Conservation (phyloP, 1,284 basidiomycete species). For the Macrocybe sp. region DNA sequence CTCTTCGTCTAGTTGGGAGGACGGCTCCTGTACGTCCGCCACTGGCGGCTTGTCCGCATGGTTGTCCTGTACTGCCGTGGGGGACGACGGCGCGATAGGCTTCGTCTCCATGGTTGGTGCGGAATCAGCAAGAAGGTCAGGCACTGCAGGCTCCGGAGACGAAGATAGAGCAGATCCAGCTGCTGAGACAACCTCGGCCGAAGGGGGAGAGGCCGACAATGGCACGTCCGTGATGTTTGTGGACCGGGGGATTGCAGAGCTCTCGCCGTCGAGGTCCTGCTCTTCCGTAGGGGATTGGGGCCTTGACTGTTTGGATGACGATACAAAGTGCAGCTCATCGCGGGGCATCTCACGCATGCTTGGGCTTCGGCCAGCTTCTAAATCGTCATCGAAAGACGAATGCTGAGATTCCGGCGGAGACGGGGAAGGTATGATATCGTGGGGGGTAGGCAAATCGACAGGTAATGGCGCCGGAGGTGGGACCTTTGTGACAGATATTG, state of each 20-base stretch:
- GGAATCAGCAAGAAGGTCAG: conserved; percentile 42
- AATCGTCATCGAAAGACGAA: conserved; percentile 48
- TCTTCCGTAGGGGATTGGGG: conserved; percentile 13
- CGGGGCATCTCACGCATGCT: conserved; percentile 37
- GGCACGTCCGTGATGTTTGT: no score
- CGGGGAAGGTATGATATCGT: conserved; percentile 46
- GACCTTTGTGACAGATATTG: conserved; percentile 17
- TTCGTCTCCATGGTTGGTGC: conserved; percentile 28
- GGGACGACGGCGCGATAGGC: conserved; percentile 26
- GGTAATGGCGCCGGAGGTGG: conserved; percentile 61
- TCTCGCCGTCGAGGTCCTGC: neutral
- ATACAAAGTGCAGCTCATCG: conserved; percentile 22
- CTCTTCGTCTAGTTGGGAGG: conserved; percentile 12
- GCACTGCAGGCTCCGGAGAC: conserved; percentile 18
- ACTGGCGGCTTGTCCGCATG: conserved; percentile 2
- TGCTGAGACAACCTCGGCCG: neutral
- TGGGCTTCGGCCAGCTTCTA: conserved; percentile 49
- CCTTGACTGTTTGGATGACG: conserved; percentile 13
- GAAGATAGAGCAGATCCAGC: conserved; percentile 11
- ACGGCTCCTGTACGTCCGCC: conserved; percentile 3
- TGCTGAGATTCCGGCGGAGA: conserved; percentile 39
- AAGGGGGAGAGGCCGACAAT: neutral
- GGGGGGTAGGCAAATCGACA: conserved; percentile 56
- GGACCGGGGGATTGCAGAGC: neutral
- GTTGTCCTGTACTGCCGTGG: conserved; percentile 6